Conservation (phyloP, 257 asterid genomes). For the Penstemon barbatus region DNA sequence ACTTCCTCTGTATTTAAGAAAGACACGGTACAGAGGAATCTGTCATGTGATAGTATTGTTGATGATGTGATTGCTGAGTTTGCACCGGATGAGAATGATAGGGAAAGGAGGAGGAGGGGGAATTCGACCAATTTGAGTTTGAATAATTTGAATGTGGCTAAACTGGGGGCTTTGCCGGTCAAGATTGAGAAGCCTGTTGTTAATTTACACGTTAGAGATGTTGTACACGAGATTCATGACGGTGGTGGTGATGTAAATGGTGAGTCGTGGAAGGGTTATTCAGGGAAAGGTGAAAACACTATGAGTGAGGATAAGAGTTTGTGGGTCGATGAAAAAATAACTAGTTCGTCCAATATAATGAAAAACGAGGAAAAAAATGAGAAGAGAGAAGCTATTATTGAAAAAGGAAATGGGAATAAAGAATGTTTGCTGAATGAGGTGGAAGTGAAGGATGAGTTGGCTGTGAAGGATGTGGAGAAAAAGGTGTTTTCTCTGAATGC, state of each 20-base stretch:
- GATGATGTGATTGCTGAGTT: conserved; percentile 92
- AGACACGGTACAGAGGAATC: conserved; percentile 42
- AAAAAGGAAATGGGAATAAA: conserved; percentile 23
- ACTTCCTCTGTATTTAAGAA: conserved; percentile 83
- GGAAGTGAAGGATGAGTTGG: conserved; percentile 40
- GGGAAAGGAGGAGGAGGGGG: conserved; percentile 68
- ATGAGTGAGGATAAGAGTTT: conserved; percentile 26
- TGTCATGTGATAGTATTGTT: conserved; percentile 74
- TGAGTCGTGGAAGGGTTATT: conserved; percentile 28
- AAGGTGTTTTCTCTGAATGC: conserved; percentile 71
- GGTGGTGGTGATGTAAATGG: conserved; percentile 22
- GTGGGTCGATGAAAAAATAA: conserved; percentile 22
- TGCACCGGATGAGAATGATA: conserved; percentile 85
- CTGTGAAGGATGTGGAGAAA: conserved; percentile 37
- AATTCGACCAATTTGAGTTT: conserved; percentile 30
- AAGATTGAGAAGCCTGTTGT: conserved; percentile 48
- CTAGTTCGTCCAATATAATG: conserved; percentile 9
- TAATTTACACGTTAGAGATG: conserved; percentile 36
- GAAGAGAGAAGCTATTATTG: conserved; percentile 22
- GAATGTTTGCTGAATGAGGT: conserved; percentile 33
- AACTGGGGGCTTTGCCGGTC: conserved; percentile 29
- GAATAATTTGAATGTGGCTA: conserved; percentile 27
- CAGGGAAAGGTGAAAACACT: conserved; percentile 25
- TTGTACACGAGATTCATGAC: conserved; percentile 28
- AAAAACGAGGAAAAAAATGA: conserved; percentile 32